These are phyloP conservation scores for Xylaria digitata DNA, from an alignment of 2,329 filamentous ascomycete species.

Conservation along the genomic window DNA sequence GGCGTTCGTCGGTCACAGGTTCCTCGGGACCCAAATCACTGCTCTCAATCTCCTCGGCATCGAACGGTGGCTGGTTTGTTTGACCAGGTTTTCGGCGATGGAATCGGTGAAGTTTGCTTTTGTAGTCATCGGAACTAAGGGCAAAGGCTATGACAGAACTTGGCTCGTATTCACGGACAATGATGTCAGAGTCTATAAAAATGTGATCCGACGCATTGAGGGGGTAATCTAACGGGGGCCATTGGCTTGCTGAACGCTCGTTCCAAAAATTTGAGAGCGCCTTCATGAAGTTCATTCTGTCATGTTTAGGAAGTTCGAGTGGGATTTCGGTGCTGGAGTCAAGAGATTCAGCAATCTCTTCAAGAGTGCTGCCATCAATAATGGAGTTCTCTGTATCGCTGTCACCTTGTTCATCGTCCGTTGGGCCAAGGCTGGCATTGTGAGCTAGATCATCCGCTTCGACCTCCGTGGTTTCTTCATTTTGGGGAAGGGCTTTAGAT, in stretches of 20 bases:
- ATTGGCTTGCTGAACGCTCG: constrained; percentile 94
- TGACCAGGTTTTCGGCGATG: constrained; percentile 43
- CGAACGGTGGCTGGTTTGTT: constrained; percentile 39
- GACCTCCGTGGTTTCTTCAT: constrained; percentile 53
- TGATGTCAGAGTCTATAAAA: constrained; percentile 95
- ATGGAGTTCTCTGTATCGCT: constrained; percentile 80
- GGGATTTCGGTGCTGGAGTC: constrained; percentile 70
- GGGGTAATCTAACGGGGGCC: constrained; percentile 92
- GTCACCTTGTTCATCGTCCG: constrained; percentile 73
- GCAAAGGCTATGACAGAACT: constrained; percentile 96
- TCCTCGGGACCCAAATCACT: constrained; percentile 47
- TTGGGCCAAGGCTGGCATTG: constrained; percentile 68
- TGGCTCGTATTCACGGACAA: constrained; percentile 96
- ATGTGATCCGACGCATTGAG: constrained; percentile 90
- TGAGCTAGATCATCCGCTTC: constrained; percentile 59
- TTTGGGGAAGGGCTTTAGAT: constrained; percentile 45
- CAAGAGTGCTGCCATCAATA: constrained; percentile 74
- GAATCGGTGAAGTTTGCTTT: constrained; percentile 73
- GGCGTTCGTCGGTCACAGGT: constrained; percentile 68
- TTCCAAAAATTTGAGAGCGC: constrained; percentile 99
- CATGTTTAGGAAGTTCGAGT: constrained; percentile 87
- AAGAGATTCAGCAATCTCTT: constrained; percentile 71
- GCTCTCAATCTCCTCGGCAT: constrained; percentile 50
- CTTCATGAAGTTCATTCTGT: constrained; percentile 93
- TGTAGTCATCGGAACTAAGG: constrained; percentile 87